Evolutionary conservation across 108 stramenopile species (phyloP).

Genomic region (Cyclostephanos invisitatus): DNA sequence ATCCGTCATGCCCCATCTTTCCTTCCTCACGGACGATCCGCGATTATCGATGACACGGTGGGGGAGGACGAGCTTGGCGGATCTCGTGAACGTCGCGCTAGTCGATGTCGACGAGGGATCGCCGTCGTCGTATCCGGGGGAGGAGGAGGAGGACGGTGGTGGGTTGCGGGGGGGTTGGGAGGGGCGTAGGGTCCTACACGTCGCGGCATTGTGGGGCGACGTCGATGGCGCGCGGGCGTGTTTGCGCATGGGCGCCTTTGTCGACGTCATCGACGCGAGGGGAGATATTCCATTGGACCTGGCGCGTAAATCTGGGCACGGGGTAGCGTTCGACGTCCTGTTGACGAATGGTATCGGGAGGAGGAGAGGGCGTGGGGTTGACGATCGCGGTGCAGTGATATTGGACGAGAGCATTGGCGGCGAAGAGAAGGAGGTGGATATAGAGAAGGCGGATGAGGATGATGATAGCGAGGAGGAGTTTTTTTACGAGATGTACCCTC

Average conservation of each 20-base stretch:
- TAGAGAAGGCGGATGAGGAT: neutral
- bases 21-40: slow-evolving; percentile 31
- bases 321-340: slow-evolving; percentile 13
- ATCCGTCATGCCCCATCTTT: slow-evolving; percentile 35
- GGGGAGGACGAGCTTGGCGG: neutral
- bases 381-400: neutral
- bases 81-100: neutral
- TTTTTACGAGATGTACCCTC: slow-evolving; percentile 46
- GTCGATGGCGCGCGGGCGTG: slow-evolving; percentile 23
- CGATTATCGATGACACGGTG: slow-evolving; percentile 4
- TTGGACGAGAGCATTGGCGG: neutral
- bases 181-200: slow-evolving; percentile 40
- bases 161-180: slow-evolving; percentile 4
- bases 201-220: slow-evolving; percentile 47
- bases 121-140: neutral
- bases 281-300: slow-evolving; percentile 27
- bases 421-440: slow-evolving; percentile 7
- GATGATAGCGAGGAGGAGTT: slow-evolving; percentile 23
- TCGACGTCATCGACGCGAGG: slow-evolving; percentile 25
- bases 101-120: neutral
- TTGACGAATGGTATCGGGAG: neutral
- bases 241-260: slow-evolving; percentile 40
- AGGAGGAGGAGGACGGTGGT: neutral
- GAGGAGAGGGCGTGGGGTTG: neutral
- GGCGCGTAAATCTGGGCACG: slow-evolving; percentile 24